phyloP scores from a whole-genome alignment of 2,329 filamentous ascomycete genomes.

The Neoscytalidium dimidiatum region DNA sequence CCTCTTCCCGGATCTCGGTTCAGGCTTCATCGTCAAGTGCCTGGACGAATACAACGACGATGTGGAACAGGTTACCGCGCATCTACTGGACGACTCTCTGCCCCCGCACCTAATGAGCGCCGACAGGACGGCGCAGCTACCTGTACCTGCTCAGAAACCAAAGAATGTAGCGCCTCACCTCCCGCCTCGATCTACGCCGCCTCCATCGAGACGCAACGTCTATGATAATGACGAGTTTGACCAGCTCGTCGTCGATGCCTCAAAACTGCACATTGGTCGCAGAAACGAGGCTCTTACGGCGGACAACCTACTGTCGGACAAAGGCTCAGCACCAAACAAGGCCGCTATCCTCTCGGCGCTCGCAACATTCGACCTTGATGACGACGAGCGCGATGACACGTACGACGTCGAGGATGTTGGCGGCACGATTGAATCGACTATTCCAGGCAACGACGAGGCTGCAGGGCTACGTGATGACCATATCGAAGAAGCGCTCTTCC shows the following conservation, averaged over 20 bases:
- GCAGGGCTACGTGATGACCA: slow-evolving; percentile 59
- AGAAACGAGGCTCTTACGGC: slow-evolving; percentile 63
- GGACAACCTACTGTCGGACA: slow-evolving; percentile 71
- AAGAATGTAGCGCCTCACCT: slow-evolving; percentile 39
- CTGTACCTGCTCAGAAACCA: slow-evolving; percentile 25
- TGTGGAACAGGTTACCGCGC: slow-evolving; percentile 76
- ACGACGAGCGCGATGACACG: slow-evolving; percentile 95
- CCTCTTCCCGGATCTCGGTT: slow-evolving; percentile 83
- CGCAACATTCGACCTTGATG: slow-evolving; percentile 86
- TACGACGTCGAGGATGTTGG: slow-evolving; percentile 93
- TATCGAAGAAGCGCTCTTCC: slow-evolving; percentile 74
- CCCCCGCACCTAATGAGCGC: slow-evolving; percentile 65
- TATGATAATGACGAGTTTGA: slow-evolving; percentile 83
- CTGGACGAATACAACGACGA: slow-evolving; percentile 78
- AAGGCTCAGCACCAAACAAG: slow-evolving; percentile 68
- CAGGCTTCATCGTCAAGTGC: slow-evolving; percentile 76
- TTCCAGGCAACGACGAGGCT: slow-evolving; percentile 51
- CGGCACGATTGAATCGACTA: slow-evolving; percentile 72
- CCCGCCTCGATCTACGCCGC: slow-evolving; percentile 61
- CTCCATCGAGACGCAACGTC: slow-evolving; percentile 60
- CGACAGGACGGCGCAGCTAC: slow-evolving; percentile 67
- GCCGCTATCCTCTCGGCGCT: slow-evolving; percentile 86
- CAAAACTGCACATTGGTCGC: slow-evolving; percentile 79
- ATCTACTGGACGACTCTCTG: slow-evolving; percentile 77
- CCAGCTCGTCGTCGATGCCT: slow-evolving; percentile 64